A percentile compares a stretch with the other conserved stretches of the same genome.
phyloP scores from a whole-genome alignment of 2,329 filamentous ascomycete genomes.

The Neophaeococcomyces mojaviensis region DNA sequence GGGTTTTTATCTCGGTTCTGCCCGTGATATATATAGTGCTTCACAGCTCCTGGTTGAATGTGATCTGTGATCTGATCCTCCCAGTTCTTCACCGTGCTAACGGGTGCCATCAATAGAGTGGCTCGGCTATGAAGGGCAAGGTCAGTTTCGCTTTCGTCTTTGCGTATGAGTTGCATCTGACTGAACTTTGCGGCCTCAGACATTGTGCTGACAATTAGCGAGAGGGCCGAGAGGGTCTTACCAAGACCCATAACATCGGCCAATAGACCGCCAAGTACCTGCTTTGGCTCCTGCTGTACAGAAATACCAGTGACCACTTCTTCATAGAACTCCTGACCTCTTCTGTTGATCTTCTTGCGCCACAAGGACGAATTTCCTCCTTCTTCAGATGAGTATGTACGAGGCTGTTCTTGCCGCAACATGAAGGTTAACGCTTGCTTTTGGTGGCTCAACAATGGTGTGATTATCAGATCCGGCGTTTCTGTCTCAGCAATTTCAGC shows the following conservation, averaged over 20 bases:
- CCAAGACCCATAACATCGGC: conserved; percentile 88
- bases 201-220: conserved; percentile 62
- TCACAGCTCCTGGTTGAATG: conserved; percentile 56
- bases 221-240: conserved; percentile 78
- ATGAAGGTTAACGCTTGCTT: conserved; percentile 87
- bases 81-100: conserved; percentile 92
- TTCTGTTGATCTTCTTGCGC: conserved; percentile 53
- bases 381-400: conserved; percentile 51
- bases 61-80: conserved; percentile 84
- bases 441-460: conserved; percentile 70
- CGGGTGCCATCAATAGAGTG: conserved; percentile 78
- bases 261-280: conserved; percentile 65
- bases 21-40: conserved; percentile 81
- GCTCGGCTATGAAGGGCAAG: conserved; percentile 64
- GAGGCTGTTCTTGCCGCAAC: conserved; percentile 64
- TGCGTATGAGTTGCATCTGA: conserved; percentile 27
- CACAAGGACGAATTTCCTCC: conserved; percentile 67
- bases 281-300: conserved; percentile 52
- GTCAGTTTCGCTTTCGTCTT: conserved; percentile 27
- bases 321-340: conserved; percentile 58
- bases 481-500: conserved; percentile 71
- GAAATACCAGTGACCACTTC: conserved; percentile 78
- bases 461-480: conserved; percentile 49
- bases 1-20: conserved; percentile 63
- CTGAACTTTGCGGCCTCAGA: conserved; percentile 58